Percentiles rank a stretch among this genome's conserved stretches.
Evolutionary conservation across 768 basidiomycete species (phyloP).

Genomic region (Leccinellum rugosiceps): DNA sequence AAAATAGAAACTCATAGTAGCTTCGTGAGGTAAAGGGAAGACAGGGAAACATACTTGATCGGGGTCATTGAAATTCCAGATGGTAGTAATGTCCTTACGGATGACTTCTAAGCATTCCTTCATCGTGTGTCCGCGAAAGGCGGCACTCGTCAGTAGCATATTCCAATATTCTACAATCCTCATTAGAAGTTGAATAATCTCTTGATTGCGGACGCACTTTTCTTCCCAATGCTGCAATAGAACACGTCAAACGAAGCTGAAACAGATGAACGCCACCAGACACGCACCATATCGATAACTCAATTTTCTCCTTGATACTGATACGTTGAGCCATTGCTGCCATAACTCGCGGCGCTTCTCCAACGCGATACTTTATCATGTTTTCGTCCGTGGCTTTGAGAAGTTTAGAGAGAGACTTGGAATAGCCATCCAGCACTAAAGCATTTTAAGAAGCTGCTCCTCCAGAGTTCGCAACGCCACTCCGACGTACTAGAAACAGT

Average conservation of each 20-base stretch:
- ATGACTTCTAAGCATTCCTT: conserved; percentile 12
- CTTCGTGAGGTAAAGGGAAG: not conserved
- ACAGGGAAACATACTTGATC: not conserved
- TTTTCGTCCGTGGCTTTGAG: not conserved
- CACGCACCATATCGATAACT: conserved; percentile 9
- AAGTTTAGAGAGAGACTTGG: not conserved
- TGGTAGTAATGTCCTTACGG: conserved; percentile 4
- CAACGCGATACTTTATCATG: conserved; percentile 6
- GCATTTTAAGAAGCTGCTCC: not conserved
- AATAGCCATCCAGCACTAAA: conserved; percentile 5
- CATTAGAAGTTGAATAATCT: not conserved
- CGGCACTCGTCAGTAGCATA: conserved; percentile 5
- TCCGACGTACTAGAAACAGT: conserved; percentile 10
- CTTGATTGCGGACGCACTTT: not conserved
- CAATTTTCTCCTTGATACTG: conserved; percentile 15
- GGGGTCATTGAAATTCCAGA: conserved; percentile 16
- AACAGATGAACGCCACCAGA: not conserved
- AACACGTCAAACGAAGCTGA: not conserved
- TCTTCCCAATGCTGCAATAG: conserved; percentile 8
- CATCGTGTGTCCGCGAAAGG: conserved; percentile 7
- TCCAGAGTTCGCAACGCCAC: not conserved
- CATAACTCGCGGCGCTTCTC: conserved; percentile 8
- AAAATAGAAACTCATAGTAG: too few species aligned
- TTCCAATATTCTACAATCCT: conserved; percentile 9
- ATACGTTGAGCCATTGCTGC: conserved; percentile 17